Percentiles rank a stretch among this genome's conserved stretches.
Evolutionary conservation across 192 early-diverging fungal genomes (phyloP).

Genomic region (Gorgonomyces haynaldii): DNA sequence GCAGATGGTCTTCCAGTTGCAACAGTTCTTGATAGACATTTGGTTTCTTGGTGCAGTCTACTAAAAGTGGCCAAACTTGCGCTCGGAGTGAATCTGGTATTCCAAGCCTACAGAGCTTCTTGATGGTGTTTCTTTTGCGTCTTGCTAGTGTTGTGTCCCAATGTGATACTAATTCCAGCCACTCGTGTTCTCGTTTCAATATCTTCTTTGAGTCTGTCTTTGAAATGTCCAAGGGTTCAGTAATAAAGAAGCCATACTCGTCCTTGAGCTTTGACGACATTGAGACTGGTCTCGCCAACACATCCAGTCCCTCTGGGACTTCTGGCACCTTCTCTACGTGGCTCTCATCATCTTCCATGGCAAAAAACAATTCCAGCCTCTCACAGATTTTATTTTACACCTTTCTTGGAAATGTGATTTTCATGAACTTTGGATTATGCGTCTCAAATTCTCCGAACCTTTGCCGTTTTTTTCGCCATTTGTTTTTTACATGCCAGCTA

Average conservation of each 20-base stretch:
- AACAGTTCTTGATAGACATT: background rate
- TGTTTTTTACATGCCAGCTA: no score
- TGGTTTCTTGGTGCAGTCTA: conserved; percentile 36
- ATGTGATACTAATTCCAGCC: conserved; percentile 8
- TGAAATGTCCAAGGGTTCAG: conserved; percentile 2
- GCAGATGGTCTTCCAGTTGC: conserved; percentile 14
- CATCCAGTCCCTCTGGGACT: no score
- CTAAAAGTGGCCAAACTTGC: conserved; percentile 56
- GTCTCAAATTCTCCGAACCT: no score
- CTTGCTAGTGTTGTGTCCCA: conserved; percentile 9
- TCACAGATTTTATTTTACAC: no score
- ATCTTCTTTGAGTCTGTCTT: background rate
- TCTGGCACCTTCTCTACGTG: no score
- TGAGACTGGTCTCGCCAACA: no score
- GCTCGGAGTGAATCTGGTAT: conserved; percentile 60
- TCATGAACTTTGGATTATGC: no score
- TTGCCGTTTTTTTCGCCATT: no score
- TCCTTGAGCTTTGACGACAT: no score
- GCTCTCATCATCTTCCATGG: no score
- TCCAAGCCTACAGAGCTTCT: conserved; percentile 57
- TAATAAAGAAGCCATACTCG: conserved; percentile 19
- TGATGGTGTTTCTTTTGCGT: conserved; percentile 33
- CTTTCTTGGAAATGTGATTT: no score
- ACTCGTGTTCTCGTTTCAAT: conserved; percentile 2
- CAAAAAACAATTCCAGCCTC: no score